Evolutionary conservation across 2,329 filamentous ascomycete genomes (phyloP).

Genomic region (Stagonosporopsis rhizophila): DNA sequence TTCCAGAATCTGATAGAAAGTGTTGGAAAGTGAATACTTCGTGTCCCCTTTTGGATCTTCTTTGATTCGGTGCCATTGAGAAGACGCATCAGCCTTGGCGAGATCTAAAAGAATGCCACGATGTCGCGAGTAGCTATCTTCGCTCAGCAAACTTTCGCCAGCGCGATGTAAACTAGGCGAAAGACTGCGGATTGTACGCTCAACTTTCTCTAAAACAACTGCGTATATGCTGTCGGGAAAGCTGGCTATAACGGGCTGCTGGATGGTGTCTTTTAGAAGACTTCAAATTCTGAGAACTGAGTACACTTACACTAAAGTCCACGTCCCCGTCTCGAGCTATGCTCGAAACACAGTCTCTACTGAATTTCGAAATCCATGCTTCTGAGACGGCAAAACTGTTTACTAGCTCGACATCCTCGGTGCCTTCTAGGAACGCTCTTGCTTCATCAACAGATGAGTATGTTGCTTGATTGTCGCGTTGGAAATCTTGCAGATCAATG

Average conservation of each 20-base stretch:
- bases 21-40: slow-evolving; percentile 32
- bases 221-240: slow-evolving; percentile 23
- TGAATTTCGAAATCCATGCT: slow-evolving; percentile 28
- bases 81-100: slow-evolving; percentile 29
- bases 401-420: slow-evolving; percentile 21
- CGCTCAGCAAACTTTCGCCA: slow-evolving; percentile 30
- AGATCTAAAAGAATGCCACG: slow-evolving; percentile 23
- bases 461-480: slow-evolving; percentile 23
- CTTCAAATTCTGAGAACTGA: background rate
- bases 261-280: slow-evolving; percentile 8
- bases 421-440: slow-evolving; percentile 16
- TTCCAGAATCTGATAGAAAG: slow-evolving; percentile 19
- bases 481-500: slow-evolving; percentile 31
- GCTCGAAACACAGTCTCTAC: slow-evolving; percentile 20
- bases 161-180: slow-evolving; percentile 17
- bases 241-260: slow-evolving; percentile 8
- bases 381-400: slow-evolving; percentile 35
- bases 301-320: slow-evolving; percentile 30
- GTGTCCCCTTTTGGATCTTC: slow-evolving; percentile 29
- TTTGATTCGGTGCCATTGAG: slow-evolving; percentile 35
- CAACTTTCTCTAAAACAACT: slow-evolving; percentile 17
- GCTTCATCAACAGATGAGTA: slow-evolving; percentile 27
- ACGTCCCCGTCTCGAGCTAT: slow-evolving; percentile 28
- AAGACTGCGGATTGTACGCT: slow-evolving; percentile 20
- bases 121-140: slow-evolving; percentile 16